A percentile compares a stretch with the other conserved stretches of the same genome.
Conservation (phyloP, 768 basidiomycete species). For the Xerocomellus chrysenteron region DNA sequence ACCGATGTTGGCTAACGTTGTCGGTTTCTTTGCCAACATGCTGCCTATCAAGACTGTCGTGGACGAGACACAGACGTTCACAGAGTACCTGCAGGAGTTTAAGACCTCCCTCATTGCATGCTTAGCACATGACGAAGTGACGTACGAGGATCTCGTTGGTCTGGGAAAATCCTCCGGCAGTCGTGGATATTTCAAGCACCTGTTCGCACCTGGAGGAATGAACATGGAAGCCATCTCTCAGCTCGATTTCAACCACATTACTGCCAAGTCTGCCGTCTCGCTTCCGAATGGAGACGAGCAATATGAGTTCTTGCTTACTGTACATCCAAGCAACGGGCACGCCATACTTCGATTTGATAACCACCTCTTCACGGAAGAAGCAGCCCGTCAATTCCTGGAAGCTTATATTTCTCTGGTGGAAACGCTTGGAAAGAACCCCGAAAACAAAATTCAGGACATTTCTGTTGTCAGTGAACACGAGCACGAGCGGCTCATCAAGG, state of each 20-base stretch:
- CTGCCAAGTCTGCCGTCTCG: conserved; percentile 16
- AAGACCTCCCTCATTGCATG: conserved; percentile 23
- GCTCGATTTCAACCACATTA: conserved; percentile 17
- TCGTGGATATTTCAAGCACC: conserved; percentile 33
- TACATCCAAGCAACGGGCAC: conserved; percentile 25
- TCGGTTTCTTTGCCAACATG: conserved; percentile 34
- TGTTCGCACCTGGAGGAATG: conserved; percentile 32
- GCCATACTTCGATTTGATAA: conserved; percentile 30
- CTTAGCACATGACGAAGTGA: conserved; percentile 29
- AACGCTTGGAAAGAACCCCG: conserved; percentile 15
- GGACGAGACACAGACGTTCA: conserved; percentile 25
- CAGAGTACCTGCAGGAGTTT: conserved; percentile 23
- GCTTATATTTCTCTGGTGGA: conserved; percentile 31
- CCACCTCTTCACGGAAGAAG: conserved; percentile 27
- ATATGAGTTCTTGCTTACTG: conserved; percentile 25
- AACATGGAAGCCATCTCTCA: conserved; percentile 27
- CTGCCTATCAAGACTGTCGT: conserved; percentile 30
- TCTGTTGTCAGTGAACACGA: conserved; percentile 15
- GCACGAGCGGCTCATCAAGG: conserved; percentile 23
- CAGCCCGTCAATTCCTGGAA: conserved; percentile 31
- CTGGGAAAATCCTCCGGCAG: conserved; percentile 24
- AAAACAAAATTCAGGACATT: conserved; percentile 18
- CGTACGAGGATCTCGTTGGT: conserved; percentile 30
- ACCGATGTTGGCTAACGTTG: conserved; percentile 24
- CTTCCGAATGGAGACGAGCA: conserved; percentile 31